Evolutionary conservation across 2,329 filamentous ascomycete species (phyloP).

Genomic region (Cladophialophora bantiana): DNA sequence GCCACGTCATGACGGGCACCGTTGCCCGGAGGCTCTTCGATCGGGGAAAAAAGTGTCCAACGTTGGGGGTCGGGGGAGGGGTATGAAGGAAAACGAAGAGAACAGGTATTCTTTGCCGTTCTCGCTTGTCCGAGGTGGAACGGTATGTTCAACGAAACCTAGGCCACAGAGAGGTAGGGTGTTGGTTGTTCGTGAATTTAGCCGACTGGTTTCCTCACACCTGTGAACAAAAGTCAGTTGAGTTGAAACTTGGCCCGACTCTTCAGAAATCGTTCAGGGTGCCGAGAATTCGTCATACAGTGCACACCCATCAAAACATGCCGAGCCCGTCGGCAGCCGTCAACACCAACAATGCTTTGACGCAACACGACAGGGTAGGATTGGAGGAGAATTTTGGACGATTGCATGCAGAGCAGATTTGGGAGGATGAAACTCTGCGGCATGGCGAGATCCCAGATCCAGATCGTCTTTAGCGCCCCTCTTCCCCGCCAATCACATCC

Average conservation of each 20-base stretch:
- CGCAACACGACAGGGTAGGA: not conserved
- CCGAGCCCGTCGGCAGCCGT: not conserved
- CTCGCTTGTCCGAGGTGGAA: not conserved
- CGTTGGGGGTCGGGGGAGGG: conserved; percentile 7
- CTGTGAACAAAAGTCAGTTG: conserved; percentile 14
- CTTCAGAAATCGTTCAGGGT: not conserved
- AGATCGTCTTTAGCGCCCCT: conserved; percentile 11
- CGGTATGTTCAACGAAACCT: not conserved
- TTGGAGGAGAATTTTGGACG: conserved; percentile 14
- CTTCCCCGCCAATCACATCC: conserved; percentile 8
- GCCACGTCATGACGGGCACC: conserved; percentile 78
- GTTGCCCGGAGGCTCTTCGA: conserved; percentile 29
- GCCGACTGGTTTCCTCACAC: conserved; percentile 3
- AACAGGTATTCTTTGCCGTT: not conserved
- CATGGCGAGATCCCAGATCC: conserved; percentile 16
- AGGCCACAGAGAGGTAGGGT: not conserved
- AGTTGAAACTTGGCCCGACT: conserved; percentile 11
- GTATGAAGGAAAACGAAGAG: not conserved
- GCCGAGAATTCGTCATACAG: conserved; percentile 4
- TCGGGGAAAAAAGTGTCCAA: conserved; percentile 10
- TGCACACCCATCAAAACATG: conserved; percentile 1
- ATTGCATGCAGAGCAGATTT: conserved; percentile 12
- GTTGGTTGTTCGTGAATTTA: conserved; percentile 7
- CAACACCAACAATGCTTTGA: not conserved
- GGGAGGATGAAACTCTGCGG: conserved; percentile 19